Conservation (phyloP, 2,329 filamentous ascomycete species). For the Ophiocordyceps camponoti-saundersi region DNA sequence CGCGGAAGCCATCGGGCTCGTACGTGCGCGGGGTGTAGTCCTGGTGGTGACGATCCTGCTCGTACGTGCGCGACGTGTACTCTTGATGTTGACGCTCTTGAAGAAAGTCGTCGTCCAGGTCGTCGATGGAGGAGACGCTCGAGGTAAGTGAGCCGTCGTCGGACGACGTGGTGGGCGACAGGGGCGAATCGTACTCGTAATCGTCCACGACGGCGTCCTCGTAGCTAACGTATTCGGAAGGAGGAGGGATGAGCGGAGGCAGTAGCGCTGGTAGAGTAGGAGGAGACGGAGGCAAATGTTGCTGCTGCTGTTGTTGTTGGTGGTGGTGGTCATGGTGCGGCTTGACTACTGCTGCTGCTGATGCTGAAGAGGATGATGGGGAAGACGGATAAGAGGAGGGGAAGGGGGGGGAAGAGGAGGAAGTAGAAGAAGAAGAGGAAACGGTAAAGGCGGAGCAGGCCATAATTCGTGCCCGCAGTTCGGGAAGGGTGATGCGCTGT, state of each 20-base stretch:
- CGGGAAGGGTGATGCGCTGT: constrained; percentile 63
- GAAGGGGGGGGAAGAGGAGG: constrained; percentile 21
- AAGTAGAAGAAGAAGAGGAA: constrained; percentile 17
- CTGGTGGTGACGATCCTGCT: constrained; percentile 24
- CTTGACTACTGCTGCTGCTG: too few species aligned
- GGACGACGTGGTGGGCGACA: constrained; percentile 33
- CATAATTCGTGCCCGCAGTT: constrained; percentile 62
- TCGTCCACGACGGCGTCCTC: constrained; percentile 27
- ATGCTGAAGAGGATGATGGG: too few species aligned
- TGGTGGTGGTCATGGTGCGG: too few species aligned
- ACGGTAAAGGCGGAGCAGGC: constrained; percentile 60
- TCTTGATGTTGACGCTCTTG: constrained; percentile 26
- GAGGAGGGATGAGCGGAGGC: constrained; percentile 4
- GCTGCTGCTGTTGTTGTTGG: too few species aligned
- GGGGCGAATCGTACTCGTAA: constrained; percentile 26
- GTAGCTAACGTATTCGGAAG: constrained; percentile 26
- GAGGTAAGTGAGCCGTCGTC: constrained; percentile 39
- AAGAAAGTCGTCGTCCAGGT: constrained; percentile 30
- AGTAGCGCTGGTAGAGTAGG: too few species aligned
- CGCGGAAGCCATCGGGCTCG: neutral
- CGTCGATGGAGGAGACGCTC: constrained; percentile 34
- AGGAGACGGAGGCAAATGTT: too few species aligned
- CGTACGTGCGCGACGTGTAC: constrained; percentile 14
- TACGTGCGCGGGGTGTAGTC: constrained; percentile 18
- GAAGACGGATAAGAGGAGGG: neutral